Evolutionary conservation across 2,329 filamentous ascomycete species (phyloP).

Genomic region (Grosmannia huntii): DNA sequence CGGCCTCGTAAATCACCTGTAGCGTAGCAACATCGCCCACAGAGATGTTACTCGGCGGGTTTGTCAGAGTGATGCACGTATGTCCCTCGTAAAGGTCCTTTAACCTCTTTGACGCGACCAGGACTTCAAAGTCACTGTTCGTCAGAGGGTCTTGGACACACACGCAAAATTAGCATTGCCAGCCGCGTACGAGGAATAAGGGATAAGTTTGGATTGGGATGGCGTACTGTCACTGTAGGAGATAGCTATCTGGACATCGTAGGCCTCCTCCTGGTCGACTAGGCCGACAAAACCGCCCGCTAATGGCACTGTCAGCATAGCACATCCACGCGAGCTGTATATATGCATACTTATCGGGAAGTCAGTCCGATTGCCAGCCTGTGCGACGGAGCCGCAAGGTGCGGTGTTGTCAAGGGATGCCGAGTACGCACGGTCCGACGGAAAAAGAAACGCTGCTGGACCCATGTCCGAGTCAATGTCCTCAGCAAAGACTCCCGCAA

Average conservation of each 20-base stretch:
- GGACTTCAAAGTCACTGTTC: constrained; percentile 20
- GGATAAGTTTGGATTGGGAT: background rate
- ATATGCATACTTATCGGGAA: constrained; percentile 34
- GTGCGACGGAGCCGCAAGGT: constrained; percentile 35
- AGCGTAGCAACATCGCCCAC: constrained; percentile 22
- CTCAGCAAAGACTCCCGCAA: background rate
- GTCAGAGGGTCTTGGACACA: constrained; percentile 14
- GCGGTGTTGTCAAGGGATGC: constrained; percentile 34
- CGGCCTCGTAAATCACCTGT: constrained; percentile 21
- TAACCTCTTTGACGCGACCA: constrained; percentile 14
- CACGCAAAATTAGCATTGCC: too few species aligned
- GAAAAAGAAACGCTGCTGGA: constrained; percentile 42
- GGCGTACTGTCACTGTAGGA: constrained; percentile 25
- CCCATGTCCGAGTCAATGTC: constrained; percentile 27
- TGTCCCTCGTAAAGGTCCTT: constrained; percentile 20
- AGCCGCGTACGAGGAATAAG: too few species aligned
- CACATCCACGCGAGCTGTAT: too few species aligned
- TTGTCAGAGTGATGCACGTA: constrained; percentile 21
- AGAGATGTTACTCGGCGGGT: constrained; percentile 14
- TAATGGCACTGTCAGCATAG: background rate
- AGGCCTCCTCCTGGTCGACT: constrained; percentile 7
- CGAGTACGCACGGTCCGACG: constrained; percentile 35
- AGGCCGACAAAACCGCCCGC: constrained; percentile 8
- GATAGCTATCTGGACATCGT: constrained; percentile 6
- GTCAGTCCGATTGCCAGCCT: constrained; percentile 30